Evolutionary conservation across 2,329 filamentous ascomycete genomes (phyloP).

Genomic region (Colletotrichum coccodes): DNA sequence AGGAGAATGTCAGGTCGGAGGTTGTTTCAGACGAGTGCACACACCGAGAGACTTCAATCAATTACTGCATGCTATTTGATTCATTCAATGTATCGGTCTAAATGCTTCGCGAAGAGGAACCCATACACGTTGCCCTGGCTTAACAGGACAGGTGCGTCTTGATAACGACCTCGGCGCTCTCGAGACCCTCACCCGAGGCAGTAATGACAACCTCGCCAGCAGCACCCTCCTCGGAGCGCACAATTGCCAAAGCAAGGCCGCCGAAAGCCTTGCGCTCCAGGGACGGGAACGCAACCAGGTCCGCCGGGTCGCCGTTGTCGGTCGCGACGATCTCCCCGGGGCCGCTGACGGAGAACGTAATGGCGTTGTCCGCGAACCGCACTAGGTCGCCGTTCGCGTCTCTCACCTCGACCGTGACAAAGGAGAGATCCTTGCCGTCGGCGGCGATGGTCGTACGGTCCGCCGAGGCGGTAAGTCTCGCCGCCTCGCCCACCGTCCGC

Average conservation of each 20-base stretch:
- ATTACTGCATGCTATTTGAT: no score
- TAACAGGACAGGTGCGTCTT: neutral
- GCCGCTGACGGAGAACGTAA: conserved; percentile 55
- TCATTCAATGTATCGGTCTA: no score
- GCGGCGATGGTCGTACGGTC: conserved; percentile 50
- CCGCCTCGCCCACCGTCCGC: conserved; percentile 52
- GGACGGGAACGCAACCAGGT: conserved; percentile 54
- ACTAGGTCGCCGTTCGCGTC: conserved; percentile 56
- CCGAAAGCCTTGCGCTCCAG: conserved; percentile 50
- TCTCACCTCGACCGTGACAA: conserved; percentile 55
- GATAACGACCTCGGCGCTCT: conserved; percentile 4
- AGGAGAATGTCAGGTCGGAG: no score
- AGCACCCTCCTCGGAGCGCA: conserved; percentile 39
- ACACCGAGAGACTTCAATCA: no score
- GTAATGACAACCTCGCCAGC: conserved; percentile 8
- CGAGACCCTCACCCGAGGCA: neutral
- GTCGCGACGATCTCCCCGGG: conserved; percentile 58
- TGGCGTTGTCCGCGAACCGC: conserved; percentile 50
- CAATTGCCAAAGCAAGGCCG: conserved; percentile 52
- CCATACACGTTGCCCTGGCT: no score
- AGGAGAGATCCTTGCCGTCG: conserved; percentile 58
- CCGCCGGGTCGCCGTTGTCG: conserved; percentile 61
- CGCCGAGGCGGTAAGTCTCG: conserved; percentile 48
- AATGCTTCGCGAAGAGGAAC: no score
- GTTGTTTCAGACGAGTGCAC: no score